Evolutionary conservation across 75 land plant species (phyloP).

Genomic region (Adiantum capillusveneris): DNA sequence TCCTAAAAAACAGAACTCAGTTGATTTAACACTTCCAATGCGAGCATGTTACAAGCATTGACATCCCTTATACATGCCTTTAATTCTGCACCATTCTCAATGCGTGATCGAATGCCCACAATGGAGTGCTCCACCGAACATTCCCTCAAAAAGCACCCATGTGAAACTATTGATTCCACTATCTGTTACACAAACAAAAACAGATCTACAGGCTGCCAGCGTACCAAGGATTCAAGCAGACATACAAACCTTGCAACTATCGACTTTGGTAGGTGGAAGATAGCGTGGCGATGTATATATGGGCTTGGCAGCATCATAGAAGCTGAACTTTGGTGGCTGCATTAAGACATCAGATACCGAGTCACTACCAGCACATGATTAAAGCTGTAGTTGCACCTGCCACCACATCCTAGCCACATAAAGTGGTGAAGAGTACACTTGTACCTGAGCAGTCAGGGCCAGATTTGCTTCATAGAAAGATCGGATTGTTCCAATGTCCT

Average conservation of each 20-base stretch:
- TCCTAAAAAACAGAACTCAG: constrained; percentile 11
- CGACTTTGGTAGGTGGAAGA: constrained; percentile 73
- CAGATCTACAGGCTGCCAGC: background rate
- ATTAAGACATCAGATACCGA: background rate
- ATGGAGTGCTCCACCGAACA: constrained; percentile 44
- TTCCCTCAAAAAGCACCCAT: constrained; percentile 39
- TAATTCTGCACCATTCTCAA: constrained; percentile 24
- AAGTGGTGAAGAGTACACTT: no score
- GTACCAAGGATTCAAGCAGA: background rate
- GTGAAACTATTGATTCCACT: constrained; percentile 44
- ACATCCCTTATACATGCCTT: constrained; percentile 23
- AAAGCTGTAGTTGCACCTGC: no score
- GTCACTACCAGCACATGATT: no score
- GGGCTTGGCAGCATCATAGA: constrained; percentile 88
- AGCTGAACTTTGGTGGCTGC: constrained; percentile 84
- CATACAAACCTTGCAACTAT: constrained; percentile 62
- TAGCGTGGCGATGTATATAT: constrained; percentile 88
- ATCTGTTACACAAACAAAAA: constrained; percentile 7
- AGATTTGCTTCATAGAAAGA: constrained; percentile 57
- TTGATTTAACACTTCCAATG: background rate
- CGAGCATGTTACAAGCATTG: no score
- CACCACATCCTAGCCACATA: no score
- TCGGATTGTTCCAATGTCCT: constrained; percentile 57
- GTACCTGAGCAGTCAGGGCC: constrained; percentile 45
- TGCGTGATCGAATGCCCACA: constrained; percentile 41